Percentiles rank a stretch among this genome's conserved stretches.
Evolutionary conservation across 306 rosid species (phyloP).

Genomic region (Prunus persica): DNA sequence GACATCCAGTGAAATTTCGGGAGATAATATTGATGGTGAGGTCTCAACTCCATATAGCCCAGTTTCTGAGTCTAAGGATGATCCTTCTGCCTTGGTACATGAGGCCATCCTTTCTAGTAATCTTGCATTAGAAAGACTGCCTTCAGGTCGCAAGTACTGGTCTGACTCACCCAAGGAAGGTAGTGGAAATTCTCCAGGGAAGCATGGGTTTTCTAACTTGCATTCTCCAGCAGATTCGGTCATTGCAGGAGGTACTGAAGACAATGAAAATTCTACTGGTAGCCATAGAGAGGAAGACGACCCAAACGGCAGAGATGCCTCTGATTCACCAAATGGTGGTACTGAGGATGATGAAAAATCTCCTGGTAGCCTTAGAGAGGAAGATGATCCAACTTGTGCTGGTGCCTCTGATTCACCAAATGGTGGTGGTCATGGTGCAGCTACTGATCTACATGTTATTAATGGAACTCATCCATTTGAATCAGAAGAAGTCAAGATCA

Average conservation of each 20-base stretch:
- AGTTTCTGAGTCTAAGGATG: constrained; percentile 41
- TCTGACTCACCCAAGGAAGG: constrained; percentile 71
- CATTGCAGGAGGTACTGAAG: constrained; percentile 15
- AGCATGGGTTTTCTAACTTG: constrained; percentile 42
- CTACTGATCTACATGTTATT: constrained; percentile 20
- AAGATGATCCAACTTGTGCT: constrained; percentile 21
- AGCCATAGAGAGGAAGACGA: constrained; percentile 11
- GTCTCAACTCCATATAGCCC: constrained; percentile 25
- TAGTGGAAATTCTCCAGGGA: constrained; percentile 55
- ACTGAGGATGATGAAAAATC: neutral
- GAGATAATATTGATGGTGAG: constrained; percentile 29
- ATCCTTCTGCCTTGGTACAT: constrained; percentile 32
- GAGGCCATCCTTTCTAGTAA: constrained; percentile 29
- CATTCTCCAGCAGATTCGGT: constrained; percentile 23
- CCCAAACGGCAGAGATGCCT: constrained; percentile 18
- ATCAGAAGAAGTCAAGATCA: constrained; percentile 30
- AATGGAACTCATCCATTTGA: constrained; percentile 25
- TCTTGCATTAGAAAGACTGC: constrained; percentile 71
- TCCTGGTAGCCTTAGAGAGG: constrained; percentile 9
- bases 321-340: constrained; percentile 25
- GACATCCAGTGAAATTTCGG: constrained; percentile 36
- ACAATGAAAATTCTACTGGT: constrained; percentile 21
- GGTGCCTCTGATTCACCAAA: constrained; percentile 19
- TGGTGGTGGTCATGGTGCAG: constrained; percentile 21
- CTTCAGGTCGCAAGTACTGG: constrained; percentile 96